Base-by-base conservation (phyloP, 2,329 filamentous ascomycete species). In the Magnaporthiopsis incrustans region DNA sequence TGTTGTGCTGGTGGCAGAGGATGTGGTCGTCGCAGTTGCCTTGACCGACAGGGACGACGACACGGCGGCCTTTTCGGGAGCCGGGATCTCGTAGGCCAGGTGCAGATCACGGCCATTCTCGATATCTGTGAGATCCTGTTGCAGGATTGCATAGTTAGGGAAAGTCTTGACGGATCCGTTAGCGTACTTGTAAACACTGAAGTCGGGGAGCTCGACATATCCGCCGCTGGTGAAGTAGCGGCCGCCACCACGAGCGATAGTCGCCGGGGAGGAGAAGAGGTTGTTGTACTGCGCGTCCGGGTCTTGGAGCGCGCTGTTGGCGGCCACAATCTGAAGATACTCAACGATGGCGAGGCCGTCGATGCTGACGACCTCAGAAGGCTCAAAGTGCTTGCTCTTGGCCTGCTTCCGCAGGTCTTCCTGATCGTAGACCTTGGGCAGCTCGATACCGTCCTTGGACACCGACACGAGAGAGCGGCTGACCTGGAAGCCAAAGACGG, bases 391-490 rank as follows among this genome's bases (percentile, higher is more conserved):
- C 67, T 64, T 70, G 53, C 38, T 58, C 50, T n/a, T 65, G 8
- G 57, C 50, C 14, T 62, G 56, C 26, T 25, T 33, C n/a, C 18
- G 15, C 61, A 69, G 58, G 60, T 68, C 63, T 12, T 64, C 65
- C 63, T 85, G 85, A 3, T 85, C 75, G 64, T 80, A 81, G n/a
- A 87, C 77, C 14, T 80, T 77, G 65, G 74, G 73, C 63, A 73
- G 64, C 11, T 68, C 68, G 22, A 63, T 63, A 62, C 72, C 70
- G 30, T 77, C 73, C 58, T 76, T 71, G 66, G 73, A 74, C 61
- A 76, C 69, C 7, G 76, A 78, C 6, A 77, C 72, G 70, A 88
- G 66, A 71, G 78, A 33, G 12, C 62, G 57, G 56, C 62, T 59
- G 62, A 32, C 33, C 56, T 25, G 62, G 67, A 77, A 77, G 7